These are phyloP conservation scores for Chlamydomonas sp. DNA, from an alignment of 139 green algal species.

Conservation along the genomic window DNA sequence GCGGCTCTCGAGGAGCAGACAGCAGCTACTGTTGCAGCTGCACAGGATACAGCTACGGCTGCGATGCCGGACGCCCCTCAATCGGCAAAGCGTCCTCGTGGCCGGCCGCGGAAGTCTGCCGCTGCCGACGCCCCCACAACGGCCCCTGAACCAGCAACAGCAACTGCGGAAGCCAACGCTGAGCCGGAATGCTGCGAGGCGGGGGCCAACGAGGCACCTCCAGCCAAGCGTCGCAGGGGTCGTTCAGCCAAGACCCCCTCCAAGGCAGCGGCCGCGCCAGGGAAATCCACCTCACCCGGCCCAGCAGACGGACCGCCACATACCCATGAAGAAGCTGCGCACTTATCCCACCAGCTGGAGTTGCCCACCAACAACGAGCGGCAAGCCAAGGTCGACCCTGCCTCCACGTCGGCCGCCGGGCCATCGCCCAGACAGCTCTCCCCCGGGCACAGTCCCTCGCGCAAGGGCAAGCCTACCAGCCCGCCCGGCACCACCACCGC, in stretches of 20 bases:
- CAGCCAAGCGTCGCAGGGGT: background rate
- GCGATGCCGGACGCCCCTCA: too few species aligned
- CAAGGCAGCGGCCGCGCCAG: background rate
- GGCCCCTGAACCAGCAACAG: background rate
- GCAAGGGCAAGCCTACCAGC: too few species aligned
- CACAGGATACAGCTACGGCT: too few species aligned
- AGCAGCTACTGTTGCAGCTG: too few species aligned
- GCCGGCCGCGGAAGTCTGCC: constrained; percentile 9
- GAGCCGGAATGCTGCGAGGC: too few species aligned
- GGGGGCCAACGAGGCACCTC: background rate
- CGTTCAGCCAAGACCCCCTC: background rate
- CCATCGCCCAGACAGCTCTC: background rate
- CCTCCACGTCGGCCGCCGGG: background rate
- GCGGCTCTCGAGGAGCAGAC: too few species aligned
- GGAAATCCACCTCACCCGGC: too few species aligned
- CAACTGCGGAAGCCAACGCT: too few species aligned
- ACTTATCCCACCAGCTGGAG: constrained; percentile 10
- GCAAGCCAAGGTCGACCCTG: background rate
- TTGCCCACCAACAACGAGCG: too few species aligned
- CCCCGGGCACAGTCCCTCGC: too few species aligned
- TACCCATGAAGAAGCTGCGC: background rate
- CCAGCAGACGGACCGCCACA: too few species aligned
- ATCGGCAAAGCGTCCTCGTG: background rate
- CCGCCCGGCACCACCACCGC: too few species aligned
- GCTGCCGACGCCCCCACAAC: background rate